Evolutionary conservation across 768 basidiomycete genomes (phyloP), one percentile per base, ranked within the genome.

Genomic region (Omphalotus guepiniiformis): DNA sequence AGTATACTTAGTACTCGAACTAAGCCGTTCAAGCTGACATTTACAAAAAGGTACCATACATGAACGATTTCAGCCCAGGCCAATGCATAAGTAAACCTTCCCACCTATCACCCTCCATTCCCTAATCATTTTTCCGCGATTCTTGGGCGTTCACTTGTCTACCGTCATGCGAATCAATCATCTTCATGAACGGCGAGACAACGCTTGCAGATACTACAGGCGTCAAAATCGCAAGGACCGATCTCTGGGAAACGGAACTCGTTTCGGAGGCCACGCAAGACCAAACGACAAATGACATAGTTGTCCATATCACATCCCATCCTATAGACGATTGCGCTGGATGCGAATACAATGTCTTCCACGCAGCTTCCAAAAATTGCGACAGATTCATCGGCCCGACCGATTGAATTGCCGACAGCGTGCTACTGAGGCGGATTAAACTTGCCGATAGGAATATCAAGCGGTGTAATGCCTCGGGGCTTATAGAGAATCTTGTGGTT

Each of bases 271-370:
- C 19, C 15, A 25, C 18, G n/a, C 30, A 32, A 29, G 18, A 15
- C 76, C 75, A 79, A 0, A 61, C 51, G 7, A 68, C 32, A 34
- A 75, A 71, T 0, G 74, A 74, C 1, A 63, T 27, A 16, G 59
- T 72, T 12, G 78, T 76, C 79, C 81, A 83, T 6, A 84, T 56
- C 8, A 82, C 73, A 43, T 85, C 83, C 73, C 79, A 79, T 4
- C 80, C 78, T 28, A 85, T 82, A 9, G 78, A 80, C 1, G 77
- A 69, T 58, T 82, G 80, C 4, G 82, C 83, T 1, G 82, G 80
- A 57, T 83, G 78, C 1, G 67, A 63, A 43, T 74, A 59, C 8
- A 81, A 66, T 19, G 63, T 63, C 0, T 51, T 53, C 70, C 69
- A 72, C 15, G 64, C 64, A 11, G 53, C 58, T 2, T 25, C 18